Conservation (phyloP, 2,329 filamentous ascomycete species). For the Fusarium guadeloupense region DNA sequence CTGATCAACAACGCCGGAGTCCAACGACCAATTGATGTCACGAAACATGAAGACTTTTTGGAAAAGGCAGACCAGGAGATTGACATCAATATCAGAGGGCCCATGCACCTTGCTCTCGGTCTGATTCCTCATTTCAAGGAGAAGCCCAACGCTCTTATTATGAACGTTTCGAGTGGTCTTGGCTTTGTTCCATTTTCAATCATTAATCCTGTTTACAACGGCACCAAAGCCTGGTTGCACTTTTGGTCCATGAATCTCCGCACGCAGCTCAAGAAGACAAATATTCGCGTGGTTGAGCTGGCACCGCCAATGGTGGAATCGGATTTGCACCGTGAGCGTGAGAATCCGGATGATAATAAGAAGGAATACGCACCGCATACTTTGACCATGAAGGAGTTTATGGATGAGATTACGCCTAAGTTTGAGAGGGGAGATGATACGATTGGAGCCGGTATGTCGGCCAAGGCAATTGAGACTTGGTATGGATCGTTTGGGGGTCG, state of each 20-base stretch:
- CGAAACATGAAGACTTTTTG: conserved; percentile 55
- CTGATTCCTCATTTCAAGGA: conserved; percentile 60
- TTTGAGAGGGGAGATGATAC: conserved; percentile 59
- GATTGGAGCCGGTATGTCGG: conserved; percentile 57
- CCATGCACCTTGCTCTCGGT: conserved; percentile 62
- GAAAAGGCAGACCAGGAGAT: conserved; percentile 65
- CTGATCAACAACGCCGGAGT: conserved; percentile 69
- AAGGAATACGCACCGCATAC: conserved; percentile 58
- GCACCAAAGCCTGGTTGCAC: conserved; percentile 67
- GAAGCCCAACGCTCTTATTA: conserved; percentile 54
- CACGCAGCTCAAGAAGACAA: conserved; percentile 55
- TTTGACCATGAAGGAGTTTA: conserved; percentile 63
- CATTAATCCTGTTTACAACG: conserved; percentile 68
- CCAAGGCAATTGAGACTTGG: conserved; percentile 54
- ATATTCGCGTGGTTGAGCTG: conserved; percentile 63
- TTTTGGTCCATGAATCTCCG: conserved; percentile 65
- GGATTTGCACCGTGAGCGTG: conserved; percentile 64
- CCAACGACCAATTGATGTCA: conserved; percentile 61
- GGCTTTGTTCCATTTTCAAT: conserved; percentile 62
- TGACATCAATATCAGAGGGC: conserved; percentile 66
- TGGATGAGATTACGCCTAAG: conserved; percentile 55
- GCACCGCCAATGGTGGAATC: conserved; percentile 64
- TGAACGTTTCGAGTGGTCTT: conserved; percentile 64
- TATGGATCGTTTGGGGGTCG: conserved; percentile 50
- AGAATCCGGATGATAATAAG: conserved; percentile 67